phyloP scores from a whole-genome alignment of 371 early-diverging fungal genomes.

The Mucor lusitanicus region DNA sequence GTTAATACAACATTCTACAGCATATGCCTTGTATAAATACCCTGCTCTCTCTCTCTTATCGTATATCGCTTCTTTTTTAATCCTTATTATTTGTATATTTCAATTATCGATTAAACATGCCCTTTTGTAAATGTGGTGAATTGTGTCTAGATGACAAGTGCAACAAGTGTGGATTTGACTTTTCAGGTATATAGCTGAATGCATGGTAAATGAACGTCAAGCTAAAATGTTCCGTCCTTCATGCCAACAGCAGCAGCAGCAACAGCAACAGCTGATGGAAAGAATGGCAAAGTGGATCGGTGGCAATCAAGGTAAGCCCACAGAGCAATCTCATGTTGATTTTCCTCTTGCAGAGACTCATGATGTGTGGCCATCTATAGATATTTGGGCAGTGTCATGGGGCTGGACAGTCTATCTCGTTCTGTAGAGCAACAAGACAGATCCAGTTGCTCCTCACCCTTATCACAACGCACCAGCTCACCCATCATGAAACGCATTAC shows the following conservation, averaged over 20 bases:
- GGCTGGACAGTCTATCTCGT: slow-evolving; percentile 4
- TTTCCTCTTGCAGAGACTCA: too few relatives aligned
- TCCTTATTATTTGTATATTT: neutral
- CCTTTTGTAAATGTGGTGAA: slow-evolving; percentile 48
- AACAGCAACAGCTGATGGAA: neutral
- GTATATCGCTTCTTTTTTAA: neutral
- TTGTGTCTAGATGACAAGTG: slow-evolving; percentile 30
- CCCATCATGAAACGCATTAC: slow-evolving; percentile 10
- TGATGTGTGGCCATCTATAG: neutral
- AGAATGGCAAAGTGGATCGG: slow-evolving; percentile 8
- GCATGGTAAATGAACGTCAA: neutral
- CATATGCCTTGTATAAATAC: neutral
- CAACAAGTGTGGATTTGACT: slow-evolving; percentile 29
- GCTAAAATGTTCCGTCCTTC: neutral
- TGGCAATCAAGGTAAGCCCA: slow-evolving; percentile 22
- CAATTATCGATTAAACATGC: slow-evolving; percentile 18
- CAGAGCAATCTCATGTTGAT: too few relatives aligned
- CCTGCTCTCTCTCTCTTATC: neutral
- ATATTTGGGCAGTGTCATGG: slow-evolving; percentile 17
- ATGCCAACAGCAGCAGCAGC: too few relatives aligned
- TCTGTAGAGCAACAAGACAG: slow-evolving; percentile 1
- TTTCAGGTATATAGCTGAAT: neutral
- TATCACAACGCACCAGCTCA: slow-evolving; percentile 1
- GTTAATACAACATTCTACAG: neutral
- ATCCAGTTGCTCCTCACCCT: slow-evolving; percentile 8